Evolutionary conservation across 1,284 basidiomycete genomes (phyloP), one percentile per base, ranked within the genome.

Genomic region (Microbotryum saponariae): DNA sequence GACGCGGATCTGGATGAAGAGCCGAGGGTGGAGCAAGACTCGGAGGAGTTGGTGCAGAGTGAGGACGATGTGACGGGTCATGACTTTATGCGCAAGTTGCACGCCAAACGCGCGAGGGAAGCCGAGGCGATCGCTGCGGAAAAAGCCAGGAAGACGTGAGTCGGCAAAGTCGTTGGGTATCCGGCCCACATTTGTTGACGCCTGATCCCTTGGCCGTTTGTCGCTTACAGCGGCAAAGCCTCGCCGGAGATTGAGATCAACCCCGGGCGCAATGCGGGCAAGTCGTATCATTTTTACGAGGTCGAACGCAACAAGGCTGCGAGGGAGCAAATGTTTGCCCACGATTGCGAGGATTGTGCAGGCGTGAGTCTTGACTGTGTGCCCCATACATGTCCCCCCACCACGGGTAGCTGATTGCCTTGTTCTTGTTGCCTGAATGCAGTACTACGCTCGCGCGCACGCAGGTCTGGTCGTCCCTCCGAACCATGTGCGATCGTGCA

Each of bases 381-480:
- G 29, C 20, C 45, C 60, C 20, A 51, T 54, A 5, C 51, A 31
- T 47, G 16, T 51, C 54, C 31, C 31, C 46, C 27, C 12, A 51
- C 7, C 18, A 20, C 37, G 12, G 25, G n/a, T 29, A 18, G 2
- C 37, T 23, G 27, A 6, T 16, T 16, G 16, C 5, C 20, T n/a
- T 23, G 6, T 9, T 48, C 18, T n/a, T 23, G 10, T 50, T 31
- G 56, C 44, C 21, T 20, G 55, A 21, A 31, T 25, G 21, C 63
- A 92, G 89, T 93, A 91, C 72, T 93, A 91, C 72, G 80, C 83
- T 63, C 85, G 83, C 0, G 76, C 90, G 12, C 86, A 86, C 0
- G 88, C 80, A 80, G 27, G 72, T 70, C 54, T 83, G 83, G 1
- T 64, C 54, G 44, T 55, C 58, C 46, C 66, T 58, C 18, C 51